Conservation (phyloP, 2,329 filamentous ascomycete genomes). For the Alternaria arbusti region DNA sequence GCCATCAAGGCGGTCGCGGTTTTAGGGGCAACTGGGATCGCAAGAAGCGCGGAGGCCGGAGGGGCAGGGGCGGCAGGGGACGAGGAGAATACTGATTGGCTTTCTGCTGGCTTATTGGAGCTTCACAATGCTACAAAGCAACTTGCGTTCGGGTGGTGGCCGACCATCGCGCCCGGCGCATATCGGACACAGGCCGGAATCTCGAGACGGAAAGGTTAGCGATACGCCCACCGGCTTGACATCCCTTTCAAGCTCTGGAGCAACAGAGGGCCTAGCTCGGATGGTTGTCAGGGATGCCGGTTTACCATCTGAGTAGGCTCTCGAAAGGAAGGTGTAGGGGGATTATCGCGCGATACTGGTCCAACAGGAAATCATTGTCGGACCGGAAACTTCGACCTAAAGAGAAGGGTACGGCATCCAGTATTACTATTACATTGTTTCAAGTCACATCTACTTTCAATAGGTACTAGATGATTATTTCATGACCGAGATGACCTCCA, state of each 20-base stretch:
- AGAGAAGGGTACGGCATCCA: too few relatives aligned
- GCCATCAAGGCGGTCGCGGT: conserved; percentile 37
- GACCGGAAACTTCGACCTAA: too few relatives aligned
- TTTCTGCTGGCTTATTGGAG: neutral
- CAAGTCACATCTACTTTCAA: too few relatives aligned
- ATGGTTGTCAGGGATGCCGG: too few relatives aligned
- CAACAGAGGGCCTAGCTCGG: neutral
- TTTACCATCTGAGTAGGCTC: too few relatives aligned
- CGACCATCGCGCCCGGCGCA: neutral
- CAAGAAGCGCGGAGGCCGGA: conserved; percentile 39
- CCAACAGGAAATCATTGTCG: too few relatives aligned
- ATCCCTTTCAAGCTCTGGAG: neutral
- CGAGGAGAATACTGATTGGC: conserved; percentile 23
- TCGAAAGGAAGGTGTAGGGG: too few relatives aligned
- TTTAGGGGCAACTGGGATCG: conserved; percentile 45
- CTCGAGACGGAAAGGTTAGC: neutral
- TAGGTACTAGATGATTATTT: too few relatives aligned
- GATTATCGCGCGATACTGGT: too few relatives aligned
- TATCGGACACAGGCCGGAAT: neutral
- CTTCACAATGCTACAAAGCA: neutral
- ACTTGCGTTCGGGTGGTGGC: neutral
- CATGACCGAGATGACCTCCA: too few relatives aligned
- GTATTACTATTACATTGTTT: too few relatives aligned
- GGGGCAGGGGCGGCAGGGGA: conserved; percentile 30
- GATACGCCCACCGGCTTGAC: neutral